phyloP scores from a whole-genome alignment of 192 early-diverging fungal species.

The Rhizoclosmatium sp. region DNA sequence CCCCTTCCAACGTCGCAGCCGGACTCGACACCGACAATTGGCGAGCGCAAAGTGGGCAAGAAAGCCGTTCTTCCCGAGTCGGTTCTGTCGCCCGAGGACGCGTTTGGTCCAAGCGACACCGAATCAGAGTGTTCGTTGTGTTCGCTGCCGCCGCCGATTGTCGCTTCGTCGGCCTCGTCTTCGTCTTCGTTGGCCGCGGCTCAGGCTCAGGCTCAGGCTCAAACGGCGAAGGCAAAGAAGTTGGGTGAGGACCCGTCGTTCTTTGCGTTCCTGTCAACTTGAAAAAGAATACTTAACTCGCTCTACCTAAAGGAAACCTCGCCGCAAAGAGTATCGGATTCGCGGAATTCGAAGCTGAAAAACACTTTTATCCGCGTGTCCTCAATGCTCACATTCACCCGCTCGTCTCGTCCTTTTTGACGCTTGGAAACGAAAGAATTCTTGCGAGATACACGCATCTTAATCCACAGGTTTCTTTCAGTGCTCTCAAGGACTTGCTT shows the following conservation, averaged over 20 bases:
- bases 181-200: neutral
- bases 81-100: neutral
- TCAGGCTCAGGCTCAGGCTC: neutral
- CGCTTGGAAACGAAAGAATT: slow-evolving; percentile 85
- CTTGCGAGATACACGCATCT: slow-evolving; percentile 84
- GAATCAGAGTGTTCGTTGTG: neutral
- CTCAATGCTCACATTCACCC: slow-evolving; percentile 89
- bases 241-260: neutral
- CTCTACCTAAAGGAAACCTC: slow-evolving; percentile 11
- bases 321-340: slow-evolving; percentile 37
- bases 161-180: too few relatives aligned
- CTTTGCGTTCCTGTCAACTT: neutral
- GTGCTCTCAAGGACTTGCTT: slow-evolving; percentile 66
- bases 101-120: neutral
- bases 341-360: slow-evolving; percentile 81
- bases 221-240: neutral
- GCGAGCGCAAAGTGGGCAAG: too few relatives aligned
- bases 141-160: neutral
- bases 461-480: slow-evolving; percentile 78
- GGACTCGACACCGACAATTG: too few relatives aligned
- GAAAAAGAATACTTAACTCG: neutral
- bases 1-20: too few relatives aligned
- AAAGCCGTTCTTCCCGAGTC: too few relatives aligned
- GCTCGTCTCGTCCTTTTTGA: slow-evolving; percentile 81
- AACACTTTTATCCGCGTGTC: slow-evolving; percentile 88